phyloP scores from a whole-genome alignment of 768 basidiomycete genomes.

The Cyclocybe aegerita region DNA sequence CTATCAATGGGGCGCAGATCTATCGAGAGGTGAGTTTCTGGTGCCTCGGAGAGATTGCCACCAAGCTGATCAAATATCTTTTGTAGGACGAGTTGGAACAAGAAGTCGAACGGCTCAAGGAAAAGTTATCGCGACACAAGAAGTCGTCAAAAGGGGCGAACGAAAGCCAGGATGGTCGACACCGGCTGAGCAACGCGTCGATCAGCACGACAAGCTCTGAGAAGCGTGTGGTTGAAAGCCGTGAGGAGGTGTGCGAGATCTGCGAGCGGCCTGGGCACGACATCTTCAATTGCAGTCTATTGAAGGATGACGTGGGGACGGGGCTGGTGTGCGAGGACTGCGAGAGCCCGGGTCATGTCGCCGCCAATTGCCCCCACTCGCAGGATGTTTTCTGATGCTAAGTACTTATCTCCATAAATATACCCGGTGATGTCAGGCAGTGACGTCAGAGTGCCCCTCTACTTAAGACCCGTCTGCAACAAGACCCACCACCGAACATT shows the following conservation, averaged over 20 bases:
- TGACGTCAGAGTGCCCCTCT: slow-evolving; percentile 16
- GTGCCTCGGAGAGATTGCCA: neutral
- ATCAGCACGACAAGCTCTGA: slow-evolving; percentile 25
- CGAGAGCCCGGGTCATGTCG: slow-evolving; percentile 74
- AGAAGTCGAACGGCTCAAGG: slow-evolving; percentile 75
- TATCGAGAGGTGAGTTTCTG: slow-evolving; percentile 65
- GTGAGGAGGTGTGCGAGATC: slow-evolving; percentile 69
- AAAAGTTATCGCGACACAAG: slow-evolving; percentile 65
- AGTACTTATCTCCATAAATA: slow-evolving; percentile 20
- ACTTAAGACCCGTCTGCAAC: slow-evolving; percentile 3
- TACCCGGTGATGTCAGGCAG: slow-evolving; percentile 23
- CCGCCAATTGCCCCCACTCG: slow-evolving; percentile 81
- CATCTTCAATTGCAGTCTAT: slow-evolving; percentile 78
- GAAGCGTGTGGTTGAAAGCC: slow-evolving; percentile 11
- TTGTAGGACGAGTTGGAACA: slow-evolving; percentile 81
- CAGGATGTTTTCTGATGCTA: slow-evolving; percentile 75
- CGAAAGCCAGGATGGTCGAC: slow-evolving; percentile 34
- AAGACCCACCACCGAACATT: slow-evolving; percentile 4
- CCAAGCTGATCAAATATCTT: neutral
- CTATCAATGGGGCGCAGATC: slow-evolving; percentile 46
- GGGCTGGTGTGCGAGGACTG: slow-evolving; percentile 79
- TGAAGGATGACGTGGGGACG: slow-evolving; percentile 49
- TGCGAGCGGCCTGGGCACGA: slow-evolving; percentile 86
- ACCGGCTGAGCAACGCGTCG: slow-evolving; percentile 25
- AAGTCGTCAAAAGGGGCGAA: slow-evolving; percentile 50